Conservation (phyloP, 305 asterid species). For the Solanum hybrid region DNA sequence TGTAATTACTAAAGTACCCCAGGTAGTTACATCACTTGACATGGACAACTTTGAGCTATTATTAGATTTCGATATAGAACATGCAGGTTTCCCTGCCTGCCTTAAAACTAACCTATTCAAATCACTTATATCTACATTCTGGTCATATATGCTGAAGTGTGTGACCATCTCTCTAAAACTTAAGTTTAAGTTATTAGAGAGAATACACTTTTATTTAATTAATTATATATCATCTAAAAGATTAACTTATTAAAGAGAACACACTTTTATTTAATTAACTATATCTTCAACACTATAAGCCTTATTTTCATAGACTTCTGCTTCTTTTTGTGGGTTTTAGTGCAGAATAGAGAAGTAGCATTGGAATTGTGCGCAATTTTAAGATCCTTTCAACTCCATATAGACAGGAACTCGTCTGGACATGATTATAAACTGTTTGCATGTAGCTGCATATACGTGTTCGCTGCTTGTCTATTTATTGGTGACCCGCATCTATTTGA, state of each 20-base stretch:
- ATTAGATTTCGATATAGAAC: slow-evolving; percentile 28
- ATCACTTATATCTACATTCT: slow-evolving; percentile 19
- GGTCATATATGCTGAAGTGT: not conserved
- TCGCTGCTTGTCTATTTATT: not conserved
- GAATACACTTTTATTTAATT: not conserved
- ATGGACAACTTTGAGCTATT: slow-evolving; percentile 33
- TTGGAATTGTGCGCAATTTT: not conserved
- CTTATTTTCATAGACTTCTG: not conserved
- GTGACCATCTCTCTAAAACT: not conserved
- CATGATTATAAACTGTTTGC: not conserved
- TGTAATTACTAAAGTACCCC: slow-evolving; percentile 26
- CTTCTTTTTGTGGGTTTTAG: not conserved
- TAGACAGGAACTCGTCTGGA: not conserved
- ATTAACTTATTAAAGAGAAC: not conserved
- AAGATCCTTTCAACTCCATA: not conserved
- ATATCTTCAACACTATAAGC: not conserved
- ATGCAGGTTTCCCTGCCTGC: slow-evolving; percentile 30
- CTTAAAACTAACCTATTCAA: not conserved
- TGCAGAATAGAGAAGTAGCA: not conserved
- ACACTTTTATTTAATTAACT: not conserved
- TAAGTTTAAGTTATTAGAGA: not conserved
- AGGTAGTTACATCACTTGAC: slow-evolving; percentile 18
- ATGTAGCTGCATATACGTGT: not conserved
- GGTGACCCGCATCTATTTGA: not conserved
- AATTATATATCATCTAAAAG: not conserved